Evolutionary conservation across 768 basidiomycete species (phyloP), one percentile per base, ranked within the genome.

Genomic region (Boletales sp.): DNA sequence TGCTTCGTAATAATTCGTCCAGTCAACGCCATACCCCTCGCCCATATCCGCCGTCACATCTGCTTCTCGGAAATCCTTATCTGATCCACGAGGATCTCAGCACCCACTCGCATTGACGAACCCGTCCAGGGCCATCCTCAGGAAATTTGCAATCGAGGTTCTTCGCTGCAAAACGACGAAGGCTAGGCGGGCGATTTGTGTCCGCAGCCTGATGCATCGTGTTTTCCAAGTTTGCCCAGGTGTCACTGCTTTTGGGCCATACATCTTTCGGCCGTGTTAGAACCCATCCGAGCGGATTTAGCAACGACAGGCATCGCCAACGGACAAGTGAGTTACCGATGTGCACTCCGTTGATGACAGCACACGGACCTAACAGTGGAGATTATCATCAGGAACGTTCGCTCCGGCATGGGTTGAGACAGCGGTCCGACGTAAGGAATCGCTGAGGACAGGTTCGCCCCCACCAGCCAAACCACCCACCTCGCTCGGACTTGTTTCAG

Each of bases 381-480:
- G 49, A 36, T 50, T 47, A 40, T 39, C 42, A 47, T 21, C n/a
- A 17, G 32, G 29, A 19, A 24, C 30, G 32, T 45, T 47, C 29
- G 43, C 55, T 61, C 40, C 69, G 67, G 64, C 78, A 63, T 55
- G 82, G 75, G 29, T 78, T 68, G 41, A 87, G 73, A 58, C 80
- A 82, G 21, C 82, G 21, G 21, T 21, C 21, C 21, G 4, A 4
- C 21, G 21, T 4, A 4, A 21, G 21, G 21, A 2, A 4, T 21
- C 21, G 4, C 85, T 19, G 32, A 10, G 32, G 32, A 14, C 14
- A 4, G 14, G 14, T 34, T 11, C 32, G 4, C 4, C 37, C 19
- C 37, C 37, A 19, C 86, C 87, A 0, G 87, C 83, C 7, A 84
- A 89, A 58, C 89, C 84, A 10, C 86, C 86, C 17, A 73, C 18